Evolutionary conservation across 805 yeast species (phyloP).

Genomic region (Pichia deserticola): DNA sequence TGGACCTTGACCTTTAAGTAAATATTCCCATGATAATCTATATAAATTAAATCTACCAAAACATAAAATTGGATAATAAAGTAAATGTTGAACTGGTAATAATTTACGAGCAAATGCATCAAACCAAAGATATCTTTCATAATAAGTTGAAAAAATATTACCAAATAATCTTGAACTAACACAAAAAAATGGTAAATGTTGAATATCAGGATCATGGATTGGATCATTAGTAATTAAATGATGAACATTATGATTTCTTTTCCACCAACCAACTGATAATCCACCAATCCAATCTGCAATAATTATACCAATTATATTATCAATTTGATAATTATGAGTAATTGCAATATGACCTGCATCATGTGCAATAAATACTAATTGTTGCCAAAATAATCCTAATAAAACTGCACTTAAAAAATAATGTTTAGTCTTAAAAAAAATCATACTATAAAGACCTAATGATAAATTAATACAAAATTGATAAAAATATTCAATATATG

Average conservation of each 20-base stretch:
- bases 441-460: constrained; percentile 43
- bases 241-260: constrained; percentile 87
- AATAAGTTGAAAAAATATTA: constrained; percentile 71
- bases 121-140: constrained; percentile 58
- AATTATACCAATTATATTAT: constrained; percentile 63
- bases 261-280: constrained; percentile 91
- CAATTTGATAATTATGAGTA: constrained; percentile 71
- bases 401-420: constrained; percentile 51
- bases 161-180: constrained; percentile 66
- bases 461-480: constrained; percentile 56
- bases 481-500: constrained; percentile 63
- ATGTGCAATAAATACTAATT: constrained; percentile 78
- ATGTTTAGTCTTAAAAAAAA: constrained; percentile 39
- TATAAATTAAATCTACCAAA: constrained; percentile 86
- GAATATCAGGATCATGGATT: constrained; percentile 90
- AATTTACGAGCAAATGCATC: constrained; percentile 55
- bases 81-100: constrained; percentile 58
- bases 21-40: constrained; percentile 71
- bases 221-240: constrained; percentile 90
- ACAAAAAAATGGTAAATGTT: constrained; percentile 86
- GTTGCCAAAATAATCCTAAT: constrained; percentile 83
- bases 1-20: constrained; percentile 74
- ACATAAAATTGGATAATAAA: constrained; percentile 71
- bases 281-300: constrained; percentile 85
- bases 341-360: constrained; percentile 86